A percentile compares a stretch with the other conserved stretches of the same genome.
phyloP scores from a whole-genome alignment of 768 basidiomycete genomes.

The Erythrobasidium yunnanense region DNA sequence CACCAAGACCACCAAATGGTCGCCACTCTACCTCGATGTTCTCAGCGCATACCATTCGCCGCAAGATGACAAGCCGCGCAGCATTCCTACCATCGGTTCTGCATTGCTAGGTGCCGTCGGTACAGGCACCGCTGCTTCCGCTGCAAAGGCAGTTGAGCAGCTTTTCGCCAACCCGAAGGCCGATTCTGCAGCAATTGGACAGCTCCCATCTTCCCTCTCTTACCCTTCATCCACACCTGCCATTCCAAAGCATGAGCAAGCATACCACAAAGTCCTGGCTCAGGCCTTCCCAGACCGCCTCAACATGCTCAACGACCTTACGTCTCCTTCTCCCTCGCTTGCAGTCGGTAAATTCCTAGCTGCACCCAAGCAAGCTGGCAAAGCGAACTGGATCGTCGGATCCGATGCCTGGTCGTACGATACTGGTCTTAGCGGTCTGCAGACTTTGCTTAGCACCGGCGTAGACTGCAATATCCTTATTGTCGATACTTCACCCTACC shows the following conservation, averaged over 20 bases:
- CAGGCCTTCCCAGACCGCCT: constrained; percentile 69
- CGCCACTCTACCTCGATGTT: constrained; percentile 73
- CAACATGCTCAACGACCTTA: constrained; percentile 73
- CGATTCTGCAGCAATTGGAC: constrained; percentile 41
- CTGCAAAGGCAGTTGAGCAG: constrained; percentile 39
- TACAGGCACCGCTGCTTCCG: constrained; percentile 41
- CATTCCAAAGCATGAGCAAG: constrained; percentile 78
- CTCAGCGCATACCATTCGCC: constrained; percentile 59
- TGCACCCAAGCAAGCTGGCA: constrained; percentile 49
- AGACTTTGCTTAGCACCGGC: constrained; percentile 82
- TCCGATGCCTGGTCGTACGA: constrained; percentile 98
- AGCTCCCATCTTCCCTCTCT: constrained; percentile 47
- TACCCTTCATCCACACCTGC: constrained; percentile 43
- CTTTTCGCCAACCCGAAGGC: constrained; percentile 41
- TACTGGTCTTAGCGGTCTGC: constrained; percentile 84
- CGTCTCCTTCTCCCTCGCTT: constrained; percentile 71
- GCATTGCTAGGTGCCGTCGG: constrained; percentile 52
- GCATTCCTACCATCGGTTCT: constrained; percentile 51
- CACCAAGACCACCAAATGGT: constrained; percentile 71
- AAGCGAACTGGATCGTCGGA: constrained; percentile 84
- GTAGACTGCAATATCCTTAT: constrained; percentile 90
- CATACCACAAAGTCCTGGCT: constrained; percentile 77
- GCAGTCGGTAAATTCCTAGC: constrained; percentile 84
- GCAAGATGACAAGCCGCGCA: constrained; percentile 42
- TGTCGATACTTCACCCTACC: constrained; percentile 80